Percentiles rank a stretch among this genome's conserved stretches.
phyloP scores from a whole-genome alignment of 164 flowering plant genomes.

The Stephania japonica region DNA sequence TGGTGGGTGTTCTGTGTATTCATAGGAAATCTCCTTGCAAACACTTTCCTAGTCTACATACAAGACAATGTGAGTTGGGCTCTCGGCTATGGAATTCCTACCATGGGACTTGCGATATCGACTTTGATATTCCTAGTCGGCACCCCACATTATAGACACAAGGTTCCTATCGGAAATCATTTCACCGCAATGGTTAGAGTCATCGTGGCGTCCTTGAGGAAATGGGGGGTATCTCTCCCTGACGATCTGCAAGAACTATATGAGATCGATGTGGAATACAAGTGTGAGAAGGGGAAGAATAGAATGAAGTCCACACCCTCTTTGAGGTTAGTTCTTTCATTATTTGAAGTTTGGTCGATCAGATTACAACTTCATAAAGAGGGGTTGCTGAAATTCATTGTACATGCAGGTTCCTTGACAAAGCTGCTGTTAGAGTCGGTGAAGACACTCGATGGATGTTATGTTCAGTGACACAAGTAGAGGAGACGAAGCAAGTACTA shows the following conservation, averaged over 20 bases:
- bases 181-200: slow-evolving; percentile 25
- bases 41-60: slow-evolving; percentile 27
- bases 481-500: slow-evolving; percentile 52
- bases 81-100: slow-evolving; percentile 30
- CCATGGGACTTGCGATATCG: slow-evolving; percentile 23
- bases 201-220: slow-evolving; percentile 20
- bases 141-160: slow-evolving; percentile 30
- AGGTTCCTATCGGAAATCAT: slow-evolving; percentile 25
- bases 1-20: slow-evolving; percentile 36
- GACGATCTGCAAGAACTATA: slow-evolving; percentile 25
- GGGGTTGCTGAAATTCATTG: neutral
- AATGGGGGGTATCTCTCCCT: slow-evolving; percentile 20
- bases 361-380: neutral
- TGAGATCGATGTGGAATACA: slow-evolving; percentile 23
- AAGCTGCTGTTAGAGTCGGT: slow-evolving; percentile 16
- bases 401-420: slow-evolving; percentile 18
- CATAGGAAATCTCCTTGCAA: slow-evolving; percentile 27
- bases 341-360: neutral
- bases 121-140: slow-evolving; percentile 21
- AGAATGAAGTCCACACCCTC: slow-evolving; percentile 20
- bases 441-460: slow-evolving; percentile 18
- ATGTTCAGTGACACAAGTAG: slow-evolving; percentile 48
- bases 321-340: slow-evolving; percentile 17
- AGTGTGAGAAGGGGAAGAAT: slow-evolving; percentile 15
- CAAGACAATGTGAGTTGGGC: slow-evolving; percentile 29